Conservation (phyloP, 23 red algal species). For the Cyanidioschyzon merolae region DNA sequence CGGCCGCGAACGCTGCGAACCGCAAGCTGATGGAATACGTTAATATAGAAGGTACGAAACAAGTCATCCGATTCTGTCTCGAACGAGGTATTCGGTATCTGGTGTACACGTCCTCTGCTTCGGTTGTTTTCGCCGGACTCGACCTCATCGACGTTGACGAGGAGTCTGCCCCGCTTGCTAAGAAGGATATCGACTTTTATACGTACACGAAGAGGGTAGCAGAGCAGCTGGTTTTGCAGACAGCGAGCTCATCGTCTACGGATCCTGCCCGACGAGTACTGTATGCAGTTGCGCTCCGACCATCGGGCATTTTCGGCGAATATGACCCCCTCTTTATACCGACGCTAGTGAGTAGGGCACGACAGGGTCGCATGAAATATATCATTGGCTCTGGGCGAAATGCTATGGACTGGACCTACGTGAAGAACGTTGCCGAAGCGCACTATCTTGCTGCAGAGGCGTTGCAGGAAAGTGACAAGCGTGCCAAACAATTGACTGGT, state of each 20-base stretch:
- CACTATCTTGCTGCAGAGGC: constrained; percentile 27
- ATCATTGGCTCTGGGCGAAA: constrained; percentile 73
- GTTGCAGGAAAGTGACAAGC: not conserved
- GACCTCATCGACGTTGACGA: constrained; percentile 64
- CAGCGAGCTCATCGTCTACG: not conserved
- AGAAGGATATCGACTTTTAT: constrained; percentile 50
- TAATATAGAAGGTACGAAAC: constrained; percentile 60
- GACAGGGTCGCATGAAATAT: constrained; percentile 51
- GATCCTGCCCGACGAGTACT: not conserved
- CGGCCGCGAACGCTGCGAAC: constrained; percentile 28
- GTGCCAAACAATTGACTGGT: constrained; percentile 13
- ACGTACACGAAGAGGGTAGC: constrained; percentile 59
- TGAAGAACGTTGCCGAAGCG: constrained; percentile 68
- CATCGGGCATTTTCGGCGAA: constrained; percentile 75
- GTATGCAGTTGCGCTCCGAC: constrained; percentile 16
- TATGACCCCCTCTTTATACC: constrained; percentile 62
- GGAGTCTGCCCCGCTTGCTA: constrained; percentile 19
- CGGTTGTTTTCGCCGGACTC: constrained; percentile 63
- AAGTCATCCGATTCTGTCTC: constrained; percentile 61
- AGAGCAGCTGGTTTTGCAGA: constrained; percentile 29
- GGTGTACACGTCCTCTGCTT: constrained; percentile 63
- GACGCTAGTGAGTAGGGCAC: constrained; percentile 41
- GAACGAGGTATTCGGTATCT: constrained; percentile 39
- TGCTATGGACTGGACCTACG: constrained; percentile 78
- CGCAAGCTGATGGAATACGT: constrained; percentile 56